Conservation (phyloP, 2,329 filamentous ascomycete species). For the Periconia sp. region DNA sequence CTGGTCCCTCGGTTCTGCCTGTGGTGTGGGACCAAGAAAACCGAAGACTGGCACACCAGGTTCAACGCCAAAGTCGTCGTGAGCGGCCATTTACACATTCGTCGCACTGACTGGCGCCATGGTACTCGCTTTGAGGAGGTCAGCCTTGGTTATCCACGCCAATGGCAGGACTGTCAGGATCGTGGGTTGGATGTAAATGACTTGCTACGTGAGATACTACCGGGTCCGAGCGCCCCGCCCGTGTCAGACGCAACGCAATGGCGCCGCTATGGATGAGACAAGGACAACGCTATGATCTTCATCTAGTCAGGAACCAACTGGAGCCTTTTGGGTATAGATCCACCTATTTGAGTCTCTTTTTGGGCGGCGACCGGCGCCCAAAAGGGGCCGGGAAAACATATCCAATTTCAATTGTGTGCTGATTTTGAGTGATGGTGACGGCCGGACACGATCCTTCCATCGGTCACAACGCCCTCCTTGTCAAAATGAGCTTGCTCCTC, state of each 20-base stretch:
- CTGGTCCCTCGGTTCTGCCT: slow-evolving; percentile 48
- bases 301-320: neutral
- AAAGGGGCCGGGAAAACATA: neutral
- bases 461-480: neutral
- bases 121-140: slow-evolving; percentile 51
- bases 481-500: neutral
- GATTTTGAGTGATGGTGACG: neutral
- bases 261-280: slow-evolving; percentile 21
- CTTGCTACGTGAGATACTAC: slow-evolving; percentile 49
- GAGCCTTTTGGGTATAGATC: neutral
- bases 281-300: neutral
- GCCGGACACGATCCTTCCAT: neutral
- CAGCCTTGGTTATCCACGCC: slow-evolving; percentile 50
- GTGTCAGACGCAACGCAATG: slow-evolving; percentile 26
- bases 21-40: slow-evolving; percentile 53
- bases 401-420: neutral
- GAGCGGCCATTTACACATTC: slow-evolving; percentile 50
- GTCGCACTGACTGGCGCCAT: slow-evolving; percentile 51
- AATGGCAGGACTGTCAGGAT: slow-evolving; percentile 49
- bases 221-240: slow-evolving; percentile 40
- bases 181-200: slow-evolving; percentile 49
- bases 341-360: too few relatives aligned
- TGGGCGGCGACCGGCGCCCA: too few relatives aligned
- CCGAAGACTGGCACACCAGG: slow-evolving; percentile 49
- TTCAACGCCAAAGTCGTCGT: slow-evolving; percentile 52